phyloP scores from a whole-genome alignment of 2,329 filamentous ascomycete genomes.

The Fusarium goolgardi region DNA sequence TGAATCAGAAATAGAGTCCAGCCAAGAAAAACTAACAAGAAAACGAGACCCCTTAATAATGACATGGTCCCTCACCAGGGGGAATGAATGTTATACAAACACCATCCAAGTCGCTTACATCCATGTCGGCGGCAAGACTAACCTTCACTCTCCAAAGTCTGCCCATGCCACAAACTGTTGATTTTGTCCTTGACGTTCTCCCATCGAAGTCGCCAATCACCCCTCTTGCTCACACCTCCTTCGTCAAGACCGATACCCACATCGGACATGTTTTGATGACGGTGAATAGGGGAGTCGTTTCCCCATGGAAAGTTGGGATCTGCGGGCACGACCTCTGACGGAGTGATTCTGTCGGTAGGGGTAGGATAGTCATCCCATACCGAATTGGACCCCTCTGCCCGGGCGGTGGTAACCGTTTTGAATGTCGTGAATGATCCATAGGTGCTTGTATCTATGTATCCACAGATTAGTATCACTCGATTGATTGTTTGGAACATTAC shows the following conservation, averaged over 20 bases:
- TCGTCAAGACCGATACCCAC: slow-evolving; percentile 39
- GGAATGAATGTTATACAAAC: slow-evolving; percentile 3
- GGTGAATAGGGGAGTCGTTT: slow-evolving; percentile 52
- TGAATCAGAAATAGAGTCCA: slow-evolving; percentile 34
- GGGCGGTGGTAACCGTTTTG: slow-evolving; percentile 35
- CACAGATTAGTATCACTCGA: slow-evolving; percentile 7
- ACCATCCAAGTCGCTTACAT: slow-evolving; percentile 6
- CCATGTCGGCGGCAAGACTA: slow-evolving; percentile 5
- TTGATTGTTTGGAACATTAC: slow-evolving; percentile 9
- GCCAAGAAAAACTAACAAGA: slow-evolving; percentile 28
- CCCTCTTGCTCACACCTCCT: slow-evolving; percentile 16
- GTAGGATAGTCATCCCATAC: slow-evolving; percentile 27
- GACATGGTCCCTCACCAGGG: slow-evolving; percentile 1
- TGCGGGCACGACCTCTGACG: slow-evolving; percentile 42
- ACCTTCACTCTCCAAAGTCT: slow-evolving; percentile 9
- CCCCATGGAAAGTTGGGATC: slow-evolving; percentile 54
- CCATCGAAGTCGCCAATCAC: slow-evolving; percentile 30
- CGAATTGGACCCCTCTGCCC: slow-evolving; percentile 11
- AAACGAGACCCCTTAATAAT: slow-evolving; percentile 8
- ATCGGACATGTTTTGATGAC: slow-evolving; percentile 49
- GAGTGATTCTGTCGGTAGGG: slow-evolving; percentile 32
- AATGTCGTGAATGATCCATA: slow-evolving; percentile 37
- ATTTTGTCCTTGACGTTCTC: slow-evolving; percentile 27
- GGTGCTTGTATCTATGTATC: slow-evolving; percentile 18
- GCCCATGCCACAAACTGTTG: slow-evolving; percentile 30